Evolutionary conservation across 441 rosid genomes (phyloP).

Genomic region (Oxalis stricta): DNA sequence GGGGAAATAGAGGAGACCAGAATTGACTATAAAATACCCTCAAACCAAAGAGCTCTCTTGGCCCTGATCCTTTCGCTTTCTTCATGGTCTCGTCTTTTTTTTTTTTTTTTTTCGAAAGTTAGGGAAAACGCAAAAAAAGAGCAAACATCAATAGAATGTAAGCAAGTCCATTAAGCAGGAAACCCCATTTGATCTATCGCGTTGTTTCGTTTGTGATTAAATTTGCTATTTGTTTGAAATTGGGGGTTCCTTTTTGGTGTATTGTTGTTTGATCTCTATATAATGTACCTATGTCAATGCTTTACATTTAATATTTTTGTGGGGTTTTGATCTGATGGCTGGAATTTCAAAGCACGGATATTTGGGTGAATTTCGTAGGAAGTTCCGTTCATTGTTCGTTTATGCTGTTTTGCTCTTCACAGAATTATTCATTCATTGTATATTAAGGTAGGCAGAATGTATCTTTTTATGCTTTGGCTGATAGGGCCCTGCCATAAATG

Average conservation of each 20-base stretch:
- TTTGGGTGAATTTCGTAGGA: not conserved
- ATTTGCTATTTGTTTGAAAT: not conserved
- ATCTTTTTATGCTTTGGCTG: too few species aligned
- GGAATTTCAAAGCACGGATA: not conserved
- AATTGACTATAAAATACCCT: too few species aligned
- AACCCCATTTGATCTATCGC: not conserved
- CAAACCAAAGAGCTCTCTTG: conserved; percentile 72
- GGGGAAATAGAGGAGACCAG: too few species aligned
- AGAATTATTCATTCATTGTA: too few species aligned
- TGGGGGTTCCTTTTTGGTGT: not conserved
- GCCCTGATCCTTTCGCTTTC: conserved; percentile 77
- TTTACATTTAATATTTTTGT: not conserved
- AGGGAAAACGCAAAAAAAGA: too few species aligned
- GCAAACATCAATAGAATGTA: too few species aligned
- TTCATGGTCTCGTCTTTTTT: conserved; percentile 33
- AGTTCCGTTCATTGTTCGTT: too few species aligned
- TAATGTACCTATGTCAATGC: not conserved
- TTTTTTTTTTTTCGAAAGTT: not conserved
- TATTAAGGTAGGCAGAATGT: too few species aligned
- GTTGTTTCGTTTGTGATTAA: not conserved
- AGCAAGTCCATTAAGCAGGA: too few species aligned
- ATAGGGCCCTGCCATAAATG: too few species aligned
- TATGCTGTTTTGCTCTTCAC: too few species aligned
- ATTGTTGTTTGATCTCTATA: too few species aligned
- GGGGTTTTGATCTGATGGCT: not conserved